Percentiles rank a stretch among this genome's conserved stretches.
Evolutionary conservation across 2,329 filamentous ascomycete genomes (phyloP).

Genomic region (Aspergillus texensis): DNA sequence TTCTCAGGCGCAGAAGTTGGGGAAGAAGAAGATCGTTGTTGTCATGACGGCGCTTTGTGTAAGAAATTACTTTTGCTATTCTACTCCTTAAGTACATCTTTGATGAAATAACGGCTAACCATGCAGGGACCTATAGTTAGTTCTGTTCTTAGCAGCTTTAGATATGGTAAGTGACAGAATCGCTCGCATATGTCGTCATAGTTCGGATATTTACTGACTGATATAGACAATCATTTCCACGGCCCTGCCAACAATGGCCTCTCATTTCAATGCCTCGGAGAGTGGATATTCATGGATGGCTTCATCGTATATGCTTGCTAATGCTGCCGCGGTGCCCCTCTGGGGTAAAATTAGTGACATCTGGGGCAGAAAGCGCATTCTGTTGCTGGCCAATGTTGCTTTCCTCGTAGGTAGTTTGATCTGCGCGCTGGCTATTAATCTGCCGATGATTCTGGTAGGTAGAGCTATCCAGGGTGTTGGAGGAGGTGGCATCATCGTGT

Average conservation of each 20-base stretch:
- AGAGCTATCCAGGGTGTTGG: conserved; percentile 66
- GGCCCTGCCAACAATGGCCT: conserved; percentile 48
- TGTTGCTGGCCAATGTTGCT: conserved; percentile 61
- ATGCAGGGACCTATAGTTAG: conserved; percentile 44
- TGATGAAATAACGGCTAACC: not conserved
- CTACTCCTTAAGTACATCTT: not conserved
- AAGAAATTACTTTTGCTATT: conserved; percentile 18
- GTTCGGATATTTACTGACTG: conserved; percentile 12
- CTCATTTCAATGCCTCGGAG: conserved; percentile 45
- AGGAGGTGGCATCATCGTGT: conserved; percentile 64
- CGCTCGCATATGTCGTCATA: not conserved
- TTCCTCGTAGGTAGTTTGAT: conserved; percentile 66
- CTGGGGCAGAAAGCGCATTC: conserved; percentile 65
- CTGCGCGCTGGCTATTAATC: conserved; percentile 59
- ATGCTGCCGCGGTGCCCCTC: conserved; percentile 54
- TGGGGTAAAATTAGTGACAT: conserved; percentile 70
- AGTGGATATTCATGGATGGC: conserved; percentile 54
- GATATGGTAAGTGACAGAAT: conserved; percentile 51
- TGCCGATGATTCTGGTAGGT: conserved; percentile 65
- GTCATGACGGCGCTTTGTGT: conserved; percentile 48
- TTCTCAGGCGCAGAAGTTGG: conserved; percentile 43
- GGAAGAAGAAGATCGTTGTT: conserved; percentile 43
- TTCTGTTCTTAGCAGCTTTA: conserved; percentile 62
- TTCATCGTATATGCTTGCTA: conserved; percentile 49
- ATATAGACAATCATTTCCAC: conserved; percentile 48